Base-by-base conservation (phyloP, 345 rosid species). In the Mallotus nudiflorus region DNA sequence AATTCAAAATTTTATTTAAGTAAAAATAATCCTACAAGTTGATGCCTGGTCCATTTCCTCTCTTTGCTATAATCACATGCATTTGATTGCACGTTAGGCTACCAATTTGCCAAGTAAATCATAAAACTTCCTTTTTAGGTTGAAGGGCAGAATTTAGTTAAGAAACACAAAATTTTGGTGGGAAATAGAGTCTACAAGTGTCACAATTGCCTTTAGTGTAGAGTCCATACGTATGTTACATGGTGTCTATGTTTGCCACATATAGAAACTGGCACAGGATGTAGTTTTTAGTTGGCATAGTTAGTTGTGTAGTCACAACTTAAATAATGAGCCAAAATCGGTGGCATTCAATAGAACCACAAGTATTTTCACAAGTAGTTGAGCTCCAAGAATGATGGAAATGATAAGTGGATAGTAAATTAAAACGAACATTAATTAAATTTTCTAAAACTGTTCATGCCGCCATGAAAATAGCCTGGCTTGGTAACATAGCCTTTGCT, bases 251-350 rank as follows among this genome's bases (percentile, higher is more conserved):
- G 2, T 7, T 35, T 8, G 33, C 54, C 54, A 64, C 54, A 27
- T 16, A 25, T 33, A 33, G 33, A 62, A 22, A 42, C 6, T 42
- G 66, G 42, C 53, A 46, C 37, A 22, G 18, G 12, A 0, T 0
- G 4, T 62, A 39, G 33, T 8, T 54, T 25, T 24, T 25, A 4
- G 22, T 39, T 55, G 6, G 0, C 14, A 44, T 1, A 10, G 12
- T 55, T 40, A 11, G 8, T 45, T 27, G 56, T 65, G 33, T 42
- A 68, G 27, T 68, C 65, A 68, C 35, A 20, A 68, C 53, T 57
- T 45, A 49, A 33, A 33, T 24, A 45, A 5, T 13, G 1, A 9
- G 16, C 6, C 48, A 2, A 40, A 52, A 37, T 15, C 1, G 15
- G 3, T 20, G 46, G 46, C 46, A 40, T 35, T 20, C 33, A 33